Base-by-base conservation (phyloP, 345 rosid species). In the Pseudoturritis turrita region DNA sequence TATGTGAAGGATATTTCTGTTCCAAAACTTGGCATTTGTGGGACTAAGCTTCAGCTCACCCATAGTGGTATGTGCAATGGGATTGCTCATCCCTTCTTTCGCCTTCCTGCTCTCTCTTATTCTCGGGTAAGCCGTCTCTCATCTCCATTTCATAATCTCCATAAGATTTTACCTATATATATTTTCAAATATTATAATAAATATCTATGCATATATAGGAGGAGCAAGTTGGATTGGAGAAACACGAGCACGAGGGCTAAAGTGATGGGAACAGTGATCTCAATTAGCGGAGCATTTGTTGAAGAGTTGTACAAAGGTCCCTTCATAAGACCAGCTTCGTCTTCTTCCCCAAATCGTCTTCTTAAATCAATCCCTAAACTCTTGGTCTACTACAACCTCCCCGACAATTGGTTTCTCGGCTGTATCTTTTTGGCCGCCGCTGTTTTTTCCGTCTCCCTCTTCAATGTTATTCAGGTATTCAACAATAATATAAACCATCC, bases 21-120 rank as follows among this genome's bases (percentile, higher is more conserved):
- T 92, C 54, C 95, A 88, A 71, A 84, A 89, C 73, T 84, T 88
- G 41, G 82, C 86, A 39, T 88, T 88, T 73, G 57, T 89, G 36
- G 95, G 96, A 55, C 77, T 92, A 55, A 77, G 79, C 64, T 82
- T 81, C 62, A 87, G 92, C 77, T 89, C 96, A 10, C 96, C 96
- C 0, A 84, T 88, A n/a, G 87, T 87, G 41, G 95, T 85, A 18
- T 92, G 96, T 51, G 89, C 86, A 62, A 88, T 87, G 96, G 96
- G 95, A 58, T 87, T 85, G 45, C 63, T 83, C 62, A 57, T 80
- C 45, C 96, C 96, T 29, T 65, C 90, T 11, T 74, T 88, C 71
- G 85, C 91, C 62, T 89, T 89, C 83, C 26, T 92, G 52, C 63
- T 92, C 58, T 77, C 87, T 31, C 31, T 84, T 62, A 3, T 86